Evolutionary conservation across 2,329 filamentous ascomycete species (phyloP), one percentile per base, ranked within the genome.

Genomic region (Colletotrichum nymphaeae): DNA sequence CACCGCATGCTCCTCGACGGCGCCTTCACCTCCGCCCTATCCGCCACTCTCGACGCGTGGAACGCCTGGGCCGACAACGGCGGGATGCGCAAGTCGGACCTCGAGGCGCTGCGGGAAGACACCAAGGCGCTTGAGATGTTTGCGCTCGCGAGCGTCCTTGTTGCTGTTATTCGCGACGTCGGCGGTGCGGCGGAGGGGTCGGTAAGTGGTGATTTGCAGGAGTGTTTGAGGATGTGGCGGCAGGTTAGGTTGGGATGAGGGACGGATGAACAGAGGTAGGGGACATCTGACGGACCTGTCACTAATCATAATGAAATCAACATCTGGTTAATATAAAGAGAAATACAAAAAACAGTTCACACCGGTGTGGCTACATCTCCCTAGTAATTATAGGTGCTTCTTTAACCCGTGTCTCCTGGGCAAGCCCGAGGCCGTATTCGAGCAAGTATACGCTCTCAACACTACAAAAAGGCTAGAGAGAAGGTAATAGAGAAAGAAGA

Each of bases 61-160:
- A 88, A 86, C 78, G 81, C 82, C 1, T 90, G 88, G 87, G 84
- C 87, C 2, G 88, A 90, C 35, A 86, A 87, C 68, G 88, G 87
- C 8, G 88, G 88, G 8, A 88, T 90, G 86, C 82, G 84, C 30
- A 84, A 79, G 73, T 79, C 83, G 3, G 87, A 90, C 69, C 81
- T 85, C 55, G 79, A 81, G 16, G 66, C 80, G 1, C 75, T 79
- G 2, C 79, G 81, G 55, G 81, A 84, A 8, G 79, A 83, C 14
- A 80, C 80, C 75, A 77, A 80, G n/a, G 76, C 76, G 7, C 89
- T 90, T 80, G 85, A 80, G n/a, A 76, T 76, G 5, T 89, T 90
- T 80, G 85, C 86, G 1, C 81, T 86, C 68, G 87, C 87, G 1
- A 84, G 84, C 22, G 75, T 90, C 30, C 72, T 90, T 11, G 79